Evolutionary conservation across 2,329 filamentous ascomycete species (phyloP).

Genomic region (Sclerotinia glacialis): DNA sequence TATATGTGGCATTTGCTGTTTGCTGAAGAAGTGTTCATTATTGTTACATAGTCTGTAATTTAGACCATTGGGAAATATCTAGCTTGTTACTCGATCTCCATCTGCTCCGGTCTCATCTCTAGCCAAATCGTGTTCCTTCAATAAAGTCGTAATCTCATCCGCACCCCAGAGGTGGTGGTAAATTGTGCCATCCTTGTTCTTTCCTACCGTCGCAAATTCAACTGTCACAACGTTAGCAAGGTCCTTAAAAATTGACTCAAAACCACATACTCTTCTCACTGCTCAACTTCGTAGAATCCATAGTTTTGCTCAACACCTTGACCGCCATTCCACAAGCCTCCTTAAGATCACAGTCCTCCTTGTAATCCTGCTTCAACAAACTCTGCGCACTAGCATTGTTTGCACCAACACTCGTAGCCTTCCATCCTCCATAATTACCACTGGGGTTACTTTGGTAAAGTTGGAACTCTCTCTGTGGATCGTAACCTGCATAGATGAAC

Average conservation of each 20-base stretch:
- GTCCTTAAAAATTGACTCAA: not conserved
- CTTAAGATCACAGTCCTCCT: constrained; percentile 94
- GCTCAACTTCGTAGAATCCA: constrained; percentile 98
- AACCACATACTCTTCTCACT: constrained; percentile 88
- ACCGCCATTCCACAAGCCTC: constrained; percentile 97
- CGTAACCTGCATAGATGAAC: constrained; percentile 99
- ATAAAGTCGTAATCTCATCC: constrained; percentile 88
- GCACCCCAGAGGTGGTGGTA: constrained; percentile 98
- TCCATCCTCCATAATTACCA: constrained; percentile 99
- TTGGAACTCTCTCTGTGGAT: constrained; percentile 94
- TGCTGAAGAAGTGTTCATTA: constrained; percentile 27
- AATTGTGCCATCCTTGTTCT: constrained; percentile 91
- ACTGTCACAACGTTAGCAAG: constrained; percentile 52
- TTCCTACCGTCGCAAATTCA: constrained; percentile 96
- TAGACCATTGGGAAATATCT: constrained; percentile 26
- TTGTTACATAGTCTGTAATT: constrained; percentile 34
- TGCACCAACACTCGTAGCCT: constrained; percentile 94
- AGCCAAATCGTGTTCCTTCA: constrained; percentile 93
- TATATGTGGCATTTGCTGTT: not conserved
- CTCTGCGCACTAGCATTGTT: constrained; percentile 98
- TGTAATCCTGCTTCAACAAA: constrained; percentile 98
- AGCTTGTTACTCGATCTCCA: constrained; percentile 37
- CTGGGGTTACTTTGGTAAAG: constrained; percentile 98
- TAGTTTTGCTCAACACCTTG: constrained; percentile 99
- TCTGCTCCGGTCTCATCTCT: constrained; percentile 62